Base-by-base conservation (phyloP, 768 basidiomycete genomes). In the Leccinum disarticulatum region DNA sequence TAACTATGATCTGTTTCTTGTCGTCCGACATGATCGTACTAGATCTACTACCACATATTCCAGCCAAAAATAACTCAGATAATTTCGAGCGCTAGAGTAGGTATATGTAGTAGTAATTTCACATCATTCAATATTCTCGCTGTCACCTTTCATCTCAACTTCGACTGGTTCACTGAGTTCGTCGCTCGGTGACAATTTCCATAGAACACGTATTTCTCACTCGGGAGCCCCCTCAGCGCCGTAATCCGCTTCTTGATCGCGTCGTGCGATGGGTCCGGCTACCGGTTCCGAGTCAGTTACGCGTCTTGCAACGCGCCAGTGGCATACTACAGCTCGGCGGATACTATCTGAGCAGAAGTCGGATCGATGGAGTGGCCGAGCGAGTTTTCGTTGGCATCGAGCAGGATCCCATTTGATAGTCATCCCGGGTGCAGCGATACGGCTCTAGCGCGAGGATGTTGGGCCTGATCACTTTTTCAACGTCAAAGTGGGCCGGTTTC, bases 311-410 rank as follows among this genome's bases (percentile, higher is more conserved):
- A 46, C 22, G 77, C 76, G 3, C 70, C 67, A 22, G 22, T 22
- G 22, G 22, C 22, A 22, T 22, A 22, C 22, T 78, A 71, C 7
- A 81, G 61, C 52, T 79, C 77, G 30, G 72, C 48, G 15, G 72
- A 66, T 15, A 22, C 22, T 22, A 76, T 66, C 10, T 68, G 68
- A 2, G 17, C 27, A 1, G 72, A 35, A 33, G 68, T 62, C 15
- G 76, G 49, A 27, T 80, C 76, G 36, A 98, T 88, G 2, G 91
- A 87, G 70, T 92, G 91, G 0, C 97, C 96, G 36, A 95, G 81
- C 0, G 96, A 84, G 71, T 99, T 98, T 78, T 99, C 97, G 75
- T 99, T 99, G 14, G 97, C 97, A 65, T 99, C 97, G 22, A 99
- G 84, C 28, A 99, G 84, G 67, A 98, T 88, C 25, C 95, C 95